Evolutionary conservation across 805 yeast species (phyloP).

Genomic region (Komagataella kurtzmanii): DNA sequence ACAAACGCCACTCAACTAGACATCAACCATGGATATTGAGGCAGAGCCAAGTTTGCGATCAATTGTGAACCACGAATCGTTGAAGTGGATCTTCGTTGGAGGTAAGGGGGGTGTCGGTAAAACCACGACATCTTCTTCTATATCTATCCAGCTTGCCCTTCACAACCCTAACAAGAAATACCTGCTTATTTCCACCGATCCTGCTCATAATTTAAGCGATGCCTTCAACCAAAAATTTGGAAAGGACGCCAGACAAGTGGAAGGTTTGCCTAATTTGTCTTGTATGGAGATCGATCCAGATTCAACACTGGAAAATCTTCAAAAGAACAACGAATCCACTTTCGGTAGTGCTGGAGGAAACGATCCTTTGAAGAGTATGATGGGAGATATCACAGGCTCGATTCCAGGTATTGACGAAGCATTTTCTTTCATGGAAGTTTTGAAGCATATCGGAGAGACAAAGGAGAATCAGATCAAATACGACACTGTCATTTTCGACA

Average conservation of each 20-base stretch:
- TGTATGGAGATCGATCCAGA: slow-evolving; percentile 99
- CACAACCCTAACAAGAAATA: slow-evolving; percentile 71
- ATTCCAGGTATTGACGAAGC: slow-evolving; percentile 99
- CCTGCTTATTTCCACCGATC: slow-evolving; percentile 89
- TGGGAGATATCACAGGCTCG: slow-evolving; percentile 86
- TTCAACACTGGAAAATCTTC: slow-evolving; percentile 82
- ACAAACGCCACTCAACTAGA: neutral
- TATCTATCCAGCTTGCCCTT: slow-evolving; percentile 87
- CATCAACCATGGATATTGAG: slow-evolving; percentile 30
- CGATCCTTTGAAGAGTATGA: slow-evolving; percentile 57
- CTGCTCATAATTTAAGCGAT: slow-evolving; percentile 95
- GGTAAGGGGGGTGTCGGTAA: slow-evolving; percentile 99
- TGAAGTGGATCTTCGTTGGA: slow-evolving; percentile 97
- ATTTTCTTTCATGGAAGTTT: slow-evolving; percentile 91
- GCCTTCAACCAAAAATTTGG: slow-evolving; percentile 98
- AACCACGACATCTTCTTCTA: slow-evolving; percentile 92
- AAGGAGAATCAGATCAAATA: slow-evolving; percentile 31
- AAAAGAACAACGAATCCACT: slow-evolving; percentile 38
- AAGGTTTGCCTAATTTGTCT: slow-evolving; percentile 75
- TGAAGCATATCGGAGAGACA: slow-evolving; percentile 84
- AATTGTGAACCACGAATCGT: slow-evolving; percentile 44
- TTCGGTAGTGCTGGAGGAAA: slow-evolving; percentile 35
- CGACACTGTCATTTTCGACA: slow-evolving; percentile 89
- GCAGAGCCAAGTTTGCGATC: slow-evolving; percentile 65
- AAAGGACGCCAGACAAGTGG: slow-evolving; percentile 89